phyloP scores from a whole-genome alignment of 257 asterid genomes.

The Nyctanthes arbortristis region DNA sequence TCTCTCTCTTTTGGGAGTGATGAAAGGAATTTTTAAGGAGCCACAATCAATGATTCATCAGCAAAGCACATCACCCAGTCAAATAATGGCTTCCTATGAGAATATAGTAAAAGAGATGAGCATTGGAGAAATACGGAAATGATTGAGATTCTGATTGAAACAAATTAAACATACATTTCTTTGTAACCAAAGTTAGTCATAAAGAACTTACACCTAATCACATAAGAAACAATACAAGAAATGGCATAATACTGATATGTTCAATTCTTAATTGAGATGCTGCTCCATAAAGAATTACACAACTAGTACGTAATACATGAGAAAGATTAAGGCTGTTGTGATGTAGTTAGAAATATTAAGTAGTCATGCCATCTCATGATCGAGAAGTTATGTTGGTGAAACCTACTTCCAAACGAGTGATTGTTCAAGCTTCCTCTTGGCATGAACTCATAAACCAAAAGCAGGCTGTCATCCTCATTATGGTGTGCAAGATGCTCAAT shows the following conservation, averaged over 20 bases:
- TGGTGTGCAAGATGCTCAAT: conserved; percentile 26
- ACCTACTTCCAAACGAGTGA: conserved; percentile 23
- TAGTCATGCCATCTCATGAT: no score
- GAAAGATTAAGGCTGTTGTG: no score
- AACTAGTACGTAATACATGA: no score
- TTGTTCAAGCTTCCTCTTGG: conserved; percentile 29
- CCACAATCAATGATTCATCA: not conserved
- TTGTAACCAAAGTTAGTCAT: not conserved
- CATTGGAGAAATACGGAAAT: not conserved
- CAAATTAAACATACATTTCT: not conserved
- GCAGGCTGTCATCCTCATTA: conserved; percentile 17
- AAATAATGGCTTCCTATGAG: not conserved
- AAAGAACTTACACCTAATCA: not conserved
- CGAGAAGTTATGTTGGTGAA: no score
- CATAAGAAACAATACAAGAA: not conserved
- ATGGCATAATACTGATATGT: no score
- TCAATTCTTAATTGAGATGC: no score
- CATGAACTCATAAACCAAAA: conserved; percentile 29
- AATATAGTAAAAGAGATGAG: not conserved
- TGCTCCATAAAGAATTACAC: no score
- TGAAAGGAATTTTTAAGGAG: not conserved
- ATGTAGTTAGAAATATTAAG: no score
- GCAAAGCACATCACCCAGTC: not conserved
- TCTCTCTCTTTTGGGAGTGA: no score
- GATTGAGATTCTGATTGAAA: not conserved